Conservation (phyloP, 352 stramenopile species). For the Achlya hypogyna region DNA sequence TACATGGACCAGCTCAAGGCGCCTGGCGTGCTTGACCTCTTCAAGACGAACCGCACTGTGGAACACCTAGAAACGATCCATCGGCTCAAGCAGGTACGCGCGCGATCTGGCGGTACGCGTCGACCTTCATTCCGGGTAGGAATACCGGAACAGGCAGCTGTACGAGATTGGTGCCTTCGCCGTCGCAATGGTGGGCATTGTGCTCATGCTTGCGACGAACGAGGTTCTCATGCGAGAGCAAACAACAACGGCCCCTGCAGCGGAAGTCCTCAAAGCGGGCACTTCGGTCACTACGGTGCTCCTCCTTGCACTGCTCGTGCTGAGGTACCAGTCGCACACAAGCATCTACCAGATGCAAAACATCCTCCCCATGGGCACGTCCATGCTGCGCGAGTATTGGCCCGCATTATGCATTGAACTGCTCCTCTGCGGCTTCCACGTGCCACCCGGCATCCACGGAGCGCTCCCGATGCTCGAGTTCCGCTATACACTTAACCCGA, state of each 20-base stretch:
- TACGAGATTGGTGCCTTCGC: slow-evolving; percentile 46
- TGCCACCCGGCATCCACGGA: slow-evolving; percentile 39
- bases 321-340: slow-evolving; percentile 38
- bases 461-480: slow-evolving; percentile 38
- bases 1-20: slow-evolving; percentile 18
- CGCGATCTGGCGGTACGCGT: background rate
- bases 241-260: background rate
- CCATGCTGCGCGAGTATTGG: slow-evolving; percentile 26
- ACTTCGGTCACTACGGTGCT: slow-evolving; percentile 31
- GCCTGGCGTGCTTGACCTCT: slow-evolving; percentile 8
- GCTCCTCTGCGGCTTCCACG: slow-evolving; percentile 50
- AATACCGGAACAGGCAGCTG: slow-evolving; percentile 36
- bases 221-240: slow-evolving; percentile 33
- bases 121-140: background rate
- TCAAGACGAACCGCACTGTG: slow-evolving; percentile 14
- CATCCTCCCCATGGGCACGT: slow-evolving; percentile 25
- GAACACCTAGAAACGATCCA: slow-evolving; percentile 14
- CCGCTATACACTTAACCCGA: slow-evolving; percentile 26
- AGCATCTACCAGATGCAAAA: slow-evolving; percentile 50
- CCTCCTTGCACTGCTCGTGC: slow-evolving; percentile 36
- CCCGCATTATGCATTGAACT: slow-evolving; percentile 41
- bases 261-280: slow-evolving; percentile 33
- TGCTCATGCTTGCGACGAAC: slow-evolving; percentile 65
- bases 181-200: slow-evolving; percentile 35
- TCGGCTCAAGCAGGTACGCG: slow-evolving; percentile 4